A percentile compares a stretch with the other conserved stretches of the same genome.
Conservation (phyloP, 805 yeast genomes). For the Lachancea kluyveri region DNA sequence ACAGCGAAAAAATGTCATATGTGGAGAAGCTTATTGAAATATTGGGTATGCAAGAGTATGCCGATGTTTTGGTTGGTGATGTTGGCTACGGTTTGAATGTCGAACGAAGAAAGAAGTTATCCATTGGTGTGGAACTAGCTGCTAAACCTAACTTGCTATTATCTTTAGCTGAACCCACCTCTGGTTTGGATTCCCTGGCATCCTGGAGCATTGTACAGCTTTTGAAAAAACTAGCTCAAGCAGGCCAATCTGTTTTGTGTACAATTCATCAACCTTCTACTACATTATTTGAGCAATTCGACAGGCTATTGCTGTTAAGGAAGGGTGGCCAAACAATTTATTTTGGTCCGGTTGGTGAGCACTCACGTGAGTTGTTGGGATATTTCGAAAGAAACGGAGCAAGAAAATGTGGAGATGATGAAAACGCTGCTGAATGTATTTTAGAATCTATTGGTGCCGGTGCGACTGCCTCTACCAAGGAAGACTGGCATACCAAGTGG, state of each 20-base stretch:
- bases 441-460: conserved; percentile 42
- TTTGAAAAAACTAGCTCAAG: conserved; percentile 37
- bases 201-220: conserved; percentile 46
- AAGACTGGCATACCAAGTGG: conserved; percentile 65
- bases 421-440: conserved; percentile 41
- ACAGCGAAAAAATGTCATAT: conserved; percentile 38
- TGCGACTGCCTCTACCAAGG: conserved; percentile 37
- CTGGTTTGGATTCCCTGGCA: conserved; percentile 47
- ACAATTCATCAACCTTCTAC: conserved; percentile 54
- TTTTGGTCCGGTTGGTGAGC: conserved; percentile 29
- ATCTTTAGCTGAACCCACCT: conserved; percentile 48
- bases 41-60: conserved; percentile 45
- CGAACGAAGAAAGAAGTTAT: conserved; percentile 38
- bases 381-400: conserved; percentile 68
- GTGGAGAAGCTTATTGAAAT: conserved; percentile 46
- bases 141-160: conserved; percentile 41
- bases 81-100: conserved; percentile 39
- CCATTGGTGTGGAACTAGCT: conserved; percentile 44
- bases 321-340: conserved; percentile 46
- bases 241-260: conserved; percentile 48
- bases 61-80: conserved; percentile 48
- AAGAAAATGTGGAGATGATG: conserved; percentile 42
- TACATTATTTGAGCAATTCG: conserved; percentile 41
- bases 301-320: conserved; percentile 40
- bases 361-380: conserved; percentile 43